A percentile compares a stretch with the other conserved stretches of the same genome.
Evolutionary conservation across 106 monocot species (phyloP).

Genomic region (Phalaenopsis equestris): DNA sequence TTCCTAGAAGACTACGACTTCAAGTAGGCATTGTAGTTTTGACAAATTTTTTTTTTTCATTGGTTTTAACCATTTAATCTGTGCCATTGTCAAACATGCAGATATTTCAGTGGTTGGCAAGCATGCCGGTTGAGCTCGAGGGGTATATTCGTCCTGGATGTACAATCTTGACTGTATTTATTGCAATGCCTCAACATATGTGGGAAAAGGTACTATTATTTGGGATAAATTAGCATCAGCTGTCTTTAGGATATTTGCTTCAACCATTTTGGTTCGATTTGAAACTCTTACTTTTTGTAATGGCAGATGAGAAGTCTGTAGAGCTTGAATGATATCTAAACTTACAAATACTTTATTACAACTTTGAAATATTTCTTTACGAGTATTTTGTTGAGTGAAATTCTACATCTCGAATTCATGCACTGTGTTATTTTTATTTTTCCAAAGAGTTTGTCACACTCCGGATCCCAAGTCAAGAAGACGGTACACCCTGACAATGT

Average conservation of each 20-base stretch:
- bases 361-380: not conserved
- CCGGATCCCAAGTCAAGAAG: too few relatives aligned
- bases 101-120: slow-evolving; percentile 63
- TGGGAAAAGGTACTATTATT: slow-evolving; percentile 73
- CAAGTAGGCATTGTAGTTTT: slow-evolving; percentile 49
- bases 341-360: not conserved
- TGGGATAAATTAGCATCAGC: not conserved
- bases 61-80: slow-evolving; percentile 1
- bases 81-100: slow-evolving; percentile 11
- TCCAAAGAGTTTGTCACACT: not conserved
- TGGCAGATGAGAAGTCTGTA: not conserved
- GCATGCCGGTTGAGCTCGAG: slow-evolving; percentile 68
- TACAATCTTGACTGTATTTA: slow-evolving; percentile 84
- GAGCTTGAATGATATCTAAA: not conserved
- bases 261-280: not conserved
- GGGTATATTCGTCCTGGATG: slow-evolving; percentile 98
- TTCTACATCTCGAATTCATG: too few relatives aligned
- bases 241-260: not conserved
- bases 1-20: slow-evolving; percentile 77
- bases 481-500: too few relatives aligned
- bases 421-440: not conserved
- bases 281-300: not conserved
- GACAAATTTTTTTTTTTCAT: slow-evolving; percentile 15
- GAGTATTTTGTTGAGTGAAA: too few relatives aligned
- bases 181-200: slow-evolving; percentile 91